Conservation (phyloP, 805 yeast genomes). For the Jamesozyma rosinii region DNA sequence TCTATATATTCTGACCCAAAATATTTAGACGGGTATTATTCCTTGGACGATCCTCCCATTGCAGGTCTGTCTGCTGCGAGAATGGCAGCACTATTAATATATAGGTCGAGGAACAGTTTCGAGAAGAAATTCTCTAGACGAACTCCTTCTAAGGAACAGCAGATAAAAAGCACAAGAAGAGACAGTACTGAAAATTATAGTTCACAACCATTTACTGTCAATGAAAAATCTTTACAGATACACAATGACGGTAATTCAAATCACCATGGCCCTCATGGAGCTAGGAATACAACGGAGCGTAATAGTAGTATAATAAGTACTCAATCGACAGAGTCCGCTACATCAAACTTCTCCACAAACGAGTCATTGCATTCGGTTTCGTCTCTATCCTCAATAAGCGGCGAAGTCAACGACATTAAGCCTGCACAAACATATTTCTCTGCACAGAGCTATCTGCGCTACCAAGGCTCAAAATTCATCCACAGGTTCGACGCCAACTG, state of each 20-base stretch:
- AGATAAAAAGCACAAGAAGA: slow-evolving; percentile 19
- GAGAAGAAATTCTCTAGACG: slow-evolving; percentile 88
- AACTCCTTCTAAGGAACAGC: slow-evolving; percentile 39
- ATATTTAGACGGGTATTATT: slow-evolving; percentile 82
- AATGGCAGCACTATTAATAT: slow-evolving; percentile 91
- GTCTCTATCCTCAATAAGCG: slow-evolving; percentile 19
- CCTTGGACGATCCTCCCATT: slow-evolving; percentile 67
- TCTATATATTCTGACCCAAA: slow-evolving; percentile 92
- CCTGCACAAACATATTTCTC: slow-evolving; percentile 61
- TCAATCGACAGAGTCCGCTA: slow-evolving; percentile 7
- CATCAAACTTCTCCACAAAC: slow-evolving; percentile 10
- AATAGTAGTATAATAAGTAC: slow-evolving; percentile 5
- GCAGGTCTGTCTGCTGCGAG: slow-evolving; percentile 92
- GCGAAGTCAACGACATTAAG: slow-evolving; percentile 21
- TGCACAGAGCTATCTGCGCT: slow-evolving; percentile 89
- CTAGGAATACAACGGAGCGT: background rate
- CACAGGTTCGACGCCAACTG: slow-evolving; percentile 92
- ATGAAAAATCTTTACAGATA: slow-evolving; percentile 69
- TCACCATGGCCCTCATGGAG: slow-evolving; percentile 9
- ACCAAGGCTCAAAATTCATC: slow-evolving; percentile 88
- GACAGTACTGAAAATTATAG: background rate
- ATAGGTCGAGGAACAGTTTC: slow-evolving; percentile 84
- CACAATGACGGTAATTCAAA: slow-evolving; percentile 74
- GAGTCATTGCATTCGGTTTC: slow-evolving; percentile 25
- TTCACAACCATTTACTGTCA: slow-evolving; percentile 35